phyloP scores from a whole-genome alignment of 345 rosid genomes.

The Salix viminalis region DNA sequence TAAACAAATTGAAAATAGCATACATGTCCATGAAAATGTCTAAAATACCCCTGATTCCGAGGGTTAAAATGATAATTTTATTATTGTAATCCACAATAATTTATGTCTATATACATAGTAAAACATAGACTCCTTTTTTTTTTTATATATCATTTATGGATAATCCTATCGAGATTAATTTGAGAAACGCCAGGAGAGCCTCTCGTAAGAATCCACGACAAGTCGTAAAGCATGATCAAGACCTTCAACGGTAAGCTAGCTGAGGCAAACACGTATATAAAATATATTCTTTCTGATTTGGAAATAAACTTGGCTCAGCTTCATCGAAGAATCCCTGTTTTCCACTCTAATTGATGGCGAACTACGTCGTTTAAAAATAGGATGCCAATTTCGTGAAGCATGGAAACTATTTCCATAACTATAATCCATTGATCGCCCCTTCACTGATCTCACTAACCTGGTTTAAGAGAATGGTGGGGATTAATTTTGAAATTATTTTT shows the following conservation, averaged over 20 bases:
- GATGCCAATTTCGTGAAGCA: too few relatives aligned
- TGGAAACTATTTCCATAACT: not conserved
- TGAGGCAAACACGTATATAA: not conserved
- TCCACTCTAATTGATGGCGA: not conserved
- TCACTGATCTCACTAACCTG: not conserved
- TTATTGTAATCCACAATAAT: fast-evolving
- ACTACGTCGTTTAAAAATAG: too few relatives aligned
- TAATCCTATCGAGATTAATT: too few relatives aligned
- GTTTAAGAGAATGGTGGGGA: too few relatives aligned
- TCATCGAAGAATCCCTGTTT: not conserved
- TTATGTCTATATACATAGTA: too few relatives aligned
- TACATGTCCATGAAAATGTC: too few relatives aligned
- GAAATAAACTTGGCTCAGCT: not conserved
- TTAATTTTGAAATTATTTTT: too few relatives aligned
- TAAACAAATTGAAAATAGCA: too few relatives aligned
- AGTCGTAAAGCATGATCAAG: not conserved
- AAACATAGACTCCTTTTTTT: fast-evolving
- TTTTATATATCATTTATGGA: too few relatives aligned
- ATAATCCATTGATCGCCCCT: not conserved
- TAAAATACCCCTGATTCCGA: too few relatives aligned
- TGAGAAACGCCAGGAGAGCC: not conserved
- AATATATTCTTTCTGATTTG: not conserved
- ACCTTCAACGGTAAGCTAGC: not conserved
- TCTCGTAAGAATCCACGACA: not conserved
- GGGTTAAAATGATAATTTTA: too few relatives aligned